Evolutionary conservation across 2,329 filamentous ascomycete species (phyloP), one percentile per base, ranked within the genome.

Genomic region (Ophiosphaerella herpotricha): DNA sequence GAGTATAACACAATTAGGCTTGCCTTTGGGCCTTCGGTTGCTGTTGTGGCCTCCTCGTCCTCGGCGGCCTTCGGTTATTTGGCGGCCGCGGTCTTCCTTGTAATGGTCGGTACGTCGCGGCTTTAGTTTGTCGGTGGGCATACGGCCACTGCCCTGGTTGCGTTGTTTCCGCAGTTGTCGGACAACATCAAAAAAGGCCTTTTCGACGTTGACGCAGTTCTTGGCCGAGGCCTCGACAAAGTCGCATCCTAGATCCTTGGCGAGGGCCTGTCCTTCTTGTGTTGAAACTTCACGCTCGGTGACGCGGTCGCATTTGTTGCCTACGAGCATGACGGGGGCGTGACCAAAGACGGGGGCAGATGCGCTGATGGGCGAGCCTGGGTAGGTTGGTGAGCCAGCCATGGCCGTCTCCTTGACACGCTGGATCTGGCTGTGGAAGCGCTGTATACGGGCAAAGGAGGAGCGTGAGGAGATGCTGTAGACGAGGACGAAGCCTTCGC

Each of bases 401-500:
- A 77, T 70, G 16, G 86, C 85, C 1, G 91, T 96, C 72, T 97
- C 94, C 77, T 97, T 97, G 67, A 97, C 94, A 68, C 95, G 83
- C 75, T 96, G 92, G 66, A 97, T 97, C 77, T 97, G 94, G 72
- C 93, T 88, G 77, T 97, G 91, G 73, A 97, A 97, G 68, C 89
- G 88, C 75, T 92, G 90, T 80, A 99, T 97, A 72, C 93, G 89
- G 50, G 88, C 87, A 73, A 97, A 97, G 16, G 93, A 97, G 31
- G 92, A 92, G 67, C 94, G 88, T 44, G 93, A 97, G 12, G 94
- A 96, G 76, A 99, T 97, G 79, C 91, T 96, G 81, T 99, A 97
- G 59, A 99, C 94, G 54, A 99, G 82, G 26, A 99, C 90, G 72
- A 97, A 97, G 16, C 94, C 94, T 75, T 99, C 94, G 61, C 94